phyloP scores from a whole-genome alignment of 768 basidiomycete species.

The Grammothele lineata region DNA sequence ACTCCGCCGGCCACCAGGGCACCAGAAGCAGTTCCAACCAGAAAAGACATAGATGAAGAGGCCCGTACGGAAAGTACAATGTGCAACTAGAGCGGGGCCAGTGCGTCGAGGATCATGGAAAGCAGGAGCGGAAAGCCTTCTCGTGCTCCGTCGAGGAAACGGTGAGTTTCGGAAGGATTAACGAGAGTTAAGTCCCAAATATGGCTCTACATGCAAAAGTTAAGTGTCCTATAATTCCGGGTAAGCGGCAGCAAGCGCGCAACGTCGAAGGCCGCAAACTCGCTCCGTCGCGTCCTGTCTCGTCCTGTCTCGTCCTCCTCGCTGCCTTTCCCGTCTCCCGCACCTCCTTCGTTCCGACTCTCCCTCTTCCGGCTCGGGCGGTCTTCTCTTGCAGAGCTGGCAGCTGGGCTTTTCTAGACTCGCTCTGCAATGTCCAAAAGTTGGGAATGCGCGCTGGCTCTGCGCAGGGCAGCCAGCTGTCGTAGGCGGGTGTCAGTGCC shows the following conservation, averaged over 20 bases:
- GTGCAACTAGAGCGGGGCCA: no score
- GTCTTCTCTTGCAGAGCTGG: not conserved
- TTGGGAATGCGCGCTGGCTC: slow-evolving; percentile 10
- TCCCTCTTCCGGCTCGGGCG: not conserved
- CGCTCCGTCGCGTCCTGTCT: not conserved
- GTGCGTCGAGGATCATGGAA: no score
- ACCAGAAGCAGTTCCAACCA: slow-evolving; percentile 6
- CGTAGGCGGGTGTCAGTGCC: slow-evolving; percentile 9
- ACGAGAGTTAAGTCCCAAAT: not conserved
- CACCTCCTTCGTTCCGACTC: not conserved
- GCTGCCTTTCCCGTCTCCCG: slow-evolving; percentile 2
- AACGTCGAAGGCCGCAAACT: no score
- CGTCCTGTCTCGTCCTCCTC: slow-evolving; percentile 5
- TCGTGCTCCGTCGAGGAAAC: no score
- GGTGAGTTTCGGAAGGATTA: not conserved
- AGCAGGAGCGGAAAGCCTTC: no score
- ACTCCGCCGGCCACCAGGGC: slow-evolving; percentile 23
- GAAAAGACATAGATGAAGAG: slow-evolving; percentile 1
- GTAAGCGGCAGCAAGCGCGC: not conserved
- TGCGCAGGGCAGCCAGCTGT: slow-evolving; percentile 9
- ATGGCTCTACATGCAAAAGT: not conserved
- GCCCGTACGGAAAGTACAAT: not conserved
- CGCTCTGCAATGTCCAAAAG: slow-evolving; percentile 9
- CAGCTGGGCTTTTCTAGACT: not conserved
- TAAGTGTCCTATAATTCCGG: not conserved